phyloP scores from a whole-genome alignment of 148 eudicot genomes.

The Spergularia bocconei region DNA sequence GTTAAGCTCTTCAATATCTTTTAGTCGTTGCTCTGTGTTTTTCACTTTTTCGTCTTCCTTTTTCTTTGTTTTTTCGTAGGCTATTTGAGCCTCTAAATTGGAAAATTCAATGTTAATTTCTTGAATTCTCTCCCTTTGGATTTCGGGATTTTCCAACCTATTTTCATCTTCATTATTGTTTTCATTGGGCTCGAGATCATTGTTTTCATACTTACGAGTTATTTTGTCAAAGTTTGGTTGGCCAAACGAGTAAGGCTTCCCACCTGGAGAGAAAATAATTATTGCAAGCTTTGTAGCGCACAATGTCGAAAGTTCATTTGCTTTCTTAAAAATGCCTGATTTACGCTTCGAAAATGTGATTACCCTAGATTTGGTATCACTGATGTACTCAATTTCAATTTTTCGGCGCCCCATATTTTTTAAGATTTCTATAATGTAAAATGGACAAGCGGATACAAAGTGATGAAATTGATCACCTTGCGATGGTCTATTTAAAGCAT shows the following conservation, averaged over 20 bases:
- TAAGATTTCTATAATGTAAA: not conserved
- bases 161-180: not conserved
- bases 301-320: constrained; percentile 29
- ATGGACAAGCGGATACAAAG: too few relatives aligned
- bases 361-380: constrained; percentile 20
- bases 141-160: not conserved
- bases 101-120: constrained; percentile 20
- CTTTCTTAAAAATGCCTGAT: constrained; percentile 32
- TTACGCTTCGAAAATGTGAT: constrained; percentile 34
- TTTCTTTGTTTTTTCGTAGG: not conserved
- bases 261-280: constrained; percentile 29
- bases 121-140: not conserved
- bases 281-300: constrained; percentile 27
- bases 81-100: constrained; percentile 24
- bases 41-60: not conserved
- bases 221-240: constrained; percentile 27
- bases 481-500: too few relatives aligned
- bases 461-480: too few relatives aligned
- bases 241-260: constrained; percentile 35
- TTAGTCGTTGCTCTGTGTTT: not conserved
- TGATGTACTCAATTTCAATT: constrained; percentile 27
- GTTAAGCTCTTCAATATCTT: constrained; percentile 3
- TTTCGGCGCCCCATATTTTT: constrained; percentile 29
- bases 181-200: too few relatives aligned
- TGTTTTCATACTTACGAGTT: not conserved